Evolutionary conservation across 805 yeast genomes (phyloP).

Genomic region (Yarrowia osloensis): DNA sequence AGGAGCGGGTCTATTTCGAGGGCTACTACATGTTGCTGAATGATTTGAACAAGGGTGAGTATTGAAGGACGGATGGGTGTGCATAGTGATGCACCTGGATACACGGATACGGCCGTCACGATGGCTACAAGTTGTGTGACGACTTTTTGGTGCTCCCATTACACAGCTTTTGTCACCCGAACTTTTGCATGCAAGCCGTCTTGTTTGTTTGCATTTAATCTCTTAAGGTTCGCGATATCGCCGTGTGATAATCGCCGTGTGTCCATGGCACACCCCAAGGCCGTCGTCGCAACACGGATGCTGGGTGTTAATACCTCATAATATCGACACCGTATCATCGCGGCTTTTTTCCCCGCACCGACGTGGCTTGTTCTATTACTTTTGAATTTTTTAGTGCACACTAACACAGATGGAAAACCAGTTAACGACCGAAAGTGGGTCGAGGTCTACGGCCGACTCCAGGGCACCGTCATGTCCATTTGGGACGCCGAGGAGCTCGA

Average conservation of each 20-base stretch:
- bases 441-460: conserved; percentile 87
- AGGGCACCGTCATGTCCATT: conserved; percentile 87
- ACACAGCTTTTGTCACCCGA: neutral
- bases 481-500: conserved; percentile 71
- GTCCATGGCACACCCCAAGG: neutral
- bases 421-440: conserved; percentile 72
- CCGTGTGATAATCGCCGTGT: conserved; percentile 7
- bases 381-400: neutral
- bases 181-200: neutral
- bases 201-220: conserved; percentile 27
- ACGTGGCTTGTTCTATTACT: neutral
- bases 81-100: no score
- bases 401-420: conserved; percentile 75
- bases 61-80: neutral
- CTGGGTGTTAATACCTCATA: neutral
- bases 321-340: neutral
- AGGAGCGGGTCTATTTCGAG: conserved; percentile 61
- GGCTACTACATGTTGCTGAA: conserved; percentile 52
- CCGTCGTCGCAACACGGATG: neutral
- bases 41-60: conserved; percentile 40
- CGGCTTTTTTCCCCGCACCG: neutral
- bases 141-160: no score
- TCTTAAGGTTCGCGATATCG: conserved; percentile 3
- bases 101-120: no score
- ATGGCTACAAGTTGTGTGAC: no score